These are phyloP conservation scores for Pezicula neosporulosa DNA, from an alignment of 2,329 filamentous ascomycete species.

Conservation along the genomic window DNA sequence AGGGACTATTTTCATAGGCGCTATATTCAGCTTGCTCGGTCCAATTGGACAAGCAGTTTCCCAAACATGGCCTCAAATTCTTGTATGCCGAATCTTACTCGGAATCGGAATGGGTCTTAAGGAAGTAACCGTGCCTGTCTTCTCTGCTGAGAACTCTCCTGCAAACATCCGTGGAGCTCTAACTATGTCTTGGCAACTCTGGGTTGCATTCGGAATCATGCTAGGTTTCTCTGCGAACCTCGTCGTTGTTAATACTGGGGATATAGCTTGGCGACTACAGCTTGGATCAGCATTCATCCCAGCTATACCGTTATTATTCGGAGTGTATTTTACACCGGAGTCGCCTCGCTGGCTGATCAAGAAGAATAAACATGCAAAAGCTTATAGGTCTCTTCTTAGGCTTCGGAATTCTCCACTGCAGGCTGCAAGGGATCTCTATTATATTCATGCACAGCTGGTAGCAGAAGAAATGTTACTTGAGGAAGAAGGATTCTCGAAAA, in stretches of 20 bases:
- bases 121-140: constrained; percentile 42
- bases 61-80: constrained; percentile 54
- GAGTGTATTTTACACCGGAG: constrained; percentile 62
- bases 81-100: constrained; percentile 48
- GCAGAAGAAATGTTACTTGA: constrained; percentile 22
- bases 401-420: constrained; percentile 57
- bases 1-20: constrained; percentile 61
- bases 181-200: constrained; percentile 80
- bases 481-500: constrained; percentile 35
- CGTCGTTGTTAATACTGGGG: constrained; percentile 47
- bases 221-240: constrained; percentile 34
- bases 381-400: constrained; percentile 54
- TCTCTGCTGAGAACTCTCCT: constrained; percentile 49
- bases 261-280: constrained; percentile 57
- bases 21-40: constrained; percentile 58
- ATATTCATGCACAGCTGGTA: constrained; percentile 50
- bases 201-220: constrained; percentile 59
- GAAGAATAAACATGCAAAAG: constrained; percentile 37
- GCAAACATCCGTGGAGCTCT: constrained; percentile 47
- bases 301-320: constrained; percentile 50
- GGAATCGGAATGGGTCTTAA: constrained; percentile 58
- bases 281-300: constrained; percentile 61
- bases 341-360: constrained; percentile 60
- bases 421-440: constrained; percentile 60
- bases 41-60: constrained; percentile 57